Evolutionary conservation across 768 basidiomycete species (phyloP).

Genomic region (Termitomyces sp.): DNA sequence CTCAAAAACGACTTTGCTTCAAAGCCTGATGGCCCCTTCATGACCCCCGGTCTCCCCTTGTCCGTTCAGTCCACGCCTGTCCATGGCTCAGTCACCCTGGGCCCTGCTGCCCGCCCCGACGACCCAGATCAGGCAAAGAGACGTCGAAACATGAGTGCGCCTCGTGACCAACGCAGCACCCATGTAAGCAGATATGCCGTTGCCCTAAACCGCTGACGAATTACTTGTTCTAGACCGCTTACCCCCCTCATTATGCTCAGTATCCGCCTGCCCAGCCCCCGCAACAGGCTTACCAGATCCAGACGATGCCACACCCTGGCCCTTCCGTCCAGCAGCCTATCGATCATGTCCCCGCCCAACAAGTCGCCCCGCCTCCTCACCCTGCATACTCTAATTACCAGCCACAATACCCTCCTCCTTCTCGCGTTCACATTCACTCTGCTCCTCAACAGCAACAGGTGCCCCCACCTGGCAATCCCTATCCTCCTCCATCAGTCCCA

Average conservation of each 20-base stretch:
- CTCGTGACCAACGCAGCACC: constrained; percentile 44
- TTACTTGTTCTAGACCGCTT: constrained; percentile 25
- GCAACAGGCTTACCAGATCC: constrained; percentile 27
- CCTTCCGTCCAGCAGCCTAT: constrained; percentile 27
- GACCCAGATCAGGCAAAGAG: constrained; percentile 37
- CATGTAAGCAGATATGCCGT: constrained; percentile 35
- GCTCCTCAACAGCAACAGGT: constrained; percentile 27
- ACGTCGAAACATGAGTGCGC: constrained; percentile 30
- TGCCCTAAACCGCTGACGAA: constrained; percentile 1
- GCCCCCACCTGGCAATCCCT: constrained; percentile 36
- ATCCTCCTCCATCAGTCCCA: constrained; percentile 40
- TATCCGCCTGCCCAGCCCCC: constrained; percentile 33
- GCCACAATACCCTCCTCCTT: constrained; percentile 25
- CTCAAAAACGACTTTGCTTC: constrained; percentile 37
- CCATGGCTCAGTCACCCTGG: constrained; percentile 31
- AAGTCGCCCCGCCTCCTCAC: constrained; percentile 30
- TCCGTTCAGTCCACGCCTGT: constrained; percentile 38
- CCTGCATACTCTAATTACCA: constrained; percentile 28
- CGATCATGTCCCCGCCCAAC: constrained; percentile 37
- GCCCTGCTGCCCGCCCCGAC: constrained; percentile 29
- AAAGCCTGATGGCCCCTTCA: constrained; percentile 48
- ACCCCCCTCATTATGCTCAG: constrained; percentile 38
- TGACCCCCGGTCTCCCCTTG: constrained; percentile 40
- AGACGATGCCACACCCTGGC: constrained; percentile 22
- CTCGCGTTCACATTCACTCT: constrained; percentile 25